Base-by-base conservation (phyloP, 805 yeast genomes). In the Candida endomychidarum region DNA sequence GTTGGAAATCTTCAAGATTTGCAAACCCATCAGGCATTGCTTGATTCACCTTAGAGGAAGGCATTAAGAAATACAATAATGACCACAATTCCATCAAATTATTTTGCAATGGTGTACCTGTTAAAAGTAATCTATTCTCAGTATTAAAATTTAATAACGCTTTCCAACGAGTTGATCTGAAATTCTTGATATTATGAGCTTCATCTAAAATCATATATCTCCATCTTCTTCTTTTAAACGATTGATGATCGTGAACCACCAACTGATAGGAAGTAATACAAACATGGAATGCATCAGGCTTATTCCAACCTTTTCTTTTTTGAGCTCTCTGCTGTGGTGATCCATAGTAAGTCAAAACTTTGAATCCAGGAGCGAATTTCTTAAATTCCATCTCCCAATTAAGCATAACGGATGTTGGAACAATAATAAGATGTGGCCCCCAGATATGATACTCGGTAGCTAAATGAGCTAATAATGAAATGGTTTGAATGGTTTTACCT, bases 301-400 rank as follows among this genome's bases (percentile, higher is more conserved):
- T 89, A 56, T 91, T 91, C 99, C 99, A 93, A 2, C 99, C 99
- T 48, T 84, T 83, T 53, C 99, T 80, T 57, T 93, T 93, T 49
- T 87, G 93, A 35, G 90, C 90, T 57, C 99, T 81, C 59, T 93
- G 98, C 53, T 87, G 96, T 0, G 98, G 99, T 11, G 95, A 82
- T 0, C 99, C 99, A 54, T 91, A 93, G 60, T 93, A 93, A 0
- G 98, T 93, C 58, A 93, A 58, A 2, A 93, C 93, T 60, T 95
- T 91, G 60, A 93, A 85, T 0, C 99, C 99, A 0, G 99, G 99
- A 0, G 97, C 97, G 70, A 93, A 93, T 53, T 96, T 79, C 56
- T 95, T 93, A 65, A 93, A 90, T 57, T 93, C 99, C 97, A 95
- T 91, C 60, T 93, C 99, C 99, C 99, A 93, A 57, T 93, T 93